These are phyloP conservation scores for Aspergillus fijiensis DNA, from an alignment of 2,329 filamentous ascomycete genomes.

Conservation along the genomic window DNA sequence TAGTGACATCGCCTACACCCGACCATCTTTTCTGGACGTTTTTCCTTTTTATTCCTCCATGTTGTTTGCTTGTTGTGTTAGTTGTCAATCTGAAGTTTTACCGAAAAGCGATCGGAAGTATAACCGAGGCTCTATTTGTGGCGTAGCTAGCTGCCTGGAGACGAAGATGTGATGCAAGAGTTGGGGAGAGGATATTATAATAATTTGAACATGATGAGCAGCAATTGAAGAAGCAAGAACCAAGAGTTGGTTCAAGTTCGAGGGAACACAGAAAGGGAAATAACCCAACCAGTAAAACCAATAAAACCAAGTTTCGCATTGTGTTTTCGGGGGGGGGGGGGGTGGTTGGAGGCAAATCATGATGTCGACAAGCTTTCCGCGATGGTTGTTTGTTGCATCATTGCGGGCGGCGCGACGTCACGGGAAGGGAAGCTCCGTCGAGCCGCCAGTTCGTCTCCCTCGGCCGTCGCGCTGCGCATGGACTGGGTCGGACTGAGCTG, in stretches of 20 bases:
- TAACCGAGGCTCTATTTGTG: neutral
- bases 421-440: conserved; percentile 2
- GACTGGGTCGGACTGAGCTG: neutral
- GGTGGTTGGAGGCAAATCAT: neutral
- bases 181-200: neutral
- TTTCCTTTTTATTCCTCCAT: conserved; percentile 16
- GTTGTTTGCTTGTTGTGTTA: conserved; percentile 20
- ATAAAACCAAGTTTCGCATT: neutral
- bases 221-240: neutral
- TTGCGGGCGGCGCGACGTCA: conserved; percentile 9
- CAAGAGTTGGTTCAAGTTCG: no score
- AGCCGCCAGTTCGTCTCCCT: neutral
- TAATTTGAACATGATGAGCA: neutral
- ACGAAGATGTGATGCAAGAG: neutral
- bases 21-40: conserved; percentile 26
- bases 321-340: neutral
- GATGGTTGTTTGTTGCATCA: neutral
- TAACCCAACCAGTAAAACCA: no score
- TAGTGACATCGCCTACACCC: conserved; percentile 26
- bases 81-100: conserved; percentile 24
- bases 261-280: neutral
- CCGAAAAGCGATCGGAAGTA: conserved; percentile 12
- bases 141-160: neutral
- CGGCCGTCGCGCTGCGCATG: neutral
- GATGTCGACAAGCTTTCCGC: neutral